phyloP scores from a whole-genome alignment of 176 grass and related monocot species.

The Poa annua region DNA sequence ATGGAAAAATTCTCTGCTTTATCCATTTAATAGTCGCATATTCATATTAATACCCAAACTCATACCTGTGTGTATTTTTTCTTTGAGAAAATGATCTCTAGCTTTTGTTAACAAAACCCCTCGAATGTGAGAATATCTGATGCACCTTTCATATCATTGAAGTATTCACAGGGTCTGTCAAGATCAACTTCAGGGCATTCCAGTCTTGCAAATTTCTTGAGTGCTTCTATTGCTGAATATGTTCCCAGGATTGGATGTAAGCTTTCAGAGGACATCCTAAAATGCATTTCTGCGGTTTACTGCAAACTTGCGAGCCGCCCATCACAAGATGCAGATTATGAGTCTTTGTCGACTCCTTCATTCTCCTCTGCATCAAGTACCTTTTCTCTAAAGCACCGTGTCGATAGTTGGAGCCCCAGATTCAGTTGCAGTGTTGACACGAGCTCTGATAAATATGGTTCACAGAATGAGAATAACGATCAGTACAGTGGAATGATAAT shows the following conservation, averaged over 20 bases:
- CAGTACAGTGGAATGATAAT: constrained; percentile 57
- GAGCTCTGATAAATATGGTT: constrained; percentile 46
- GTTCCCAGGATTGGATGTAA: constrained; percentile 72
- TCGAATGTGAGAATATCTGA: constrained; percentile 21
- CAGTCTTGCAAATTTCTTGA: constrained; percentile 85
- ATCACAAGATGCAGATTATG: constrained; percentile 43
- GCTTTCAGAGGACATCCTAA: constrained; percentile 90
- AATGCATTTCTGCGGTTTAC: constrained; percentile 73
- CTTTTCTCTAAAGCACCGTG: constrained; percentile 59
- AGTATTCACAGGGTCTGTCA: constrained; percentile 53
- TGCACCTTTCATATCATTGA: constrained; percentile 24
- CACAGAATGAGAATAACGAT: constrained; percentile 45
- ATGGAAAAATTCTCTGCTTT: constrained; percentile 27
- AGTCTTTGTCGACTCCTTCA: constrained; percentile 54
- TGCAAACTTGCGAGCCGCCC: constrained; percentile 74
- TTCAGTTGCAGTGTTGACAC: constrained; percentile 42
- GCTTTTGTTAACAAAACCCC: not conserved
- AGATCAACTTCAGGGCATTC: constrained; percentile 60
- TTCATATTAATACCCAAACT: not conserved
- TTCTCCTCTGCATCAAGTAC: constrained; percentile 67
- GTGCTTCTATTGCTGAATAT: constrained; percentile 59
- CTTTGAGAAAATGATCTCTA: not conserved
- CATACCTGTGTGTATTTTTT: not conserved
- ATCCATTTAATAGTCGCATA: constrained; percentile 7
- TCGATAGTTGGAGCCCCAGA: constrained; percentile 58